Conservation (phyloP, 139 green algal species). For the Prasinococcaceae sp. region DNA sequence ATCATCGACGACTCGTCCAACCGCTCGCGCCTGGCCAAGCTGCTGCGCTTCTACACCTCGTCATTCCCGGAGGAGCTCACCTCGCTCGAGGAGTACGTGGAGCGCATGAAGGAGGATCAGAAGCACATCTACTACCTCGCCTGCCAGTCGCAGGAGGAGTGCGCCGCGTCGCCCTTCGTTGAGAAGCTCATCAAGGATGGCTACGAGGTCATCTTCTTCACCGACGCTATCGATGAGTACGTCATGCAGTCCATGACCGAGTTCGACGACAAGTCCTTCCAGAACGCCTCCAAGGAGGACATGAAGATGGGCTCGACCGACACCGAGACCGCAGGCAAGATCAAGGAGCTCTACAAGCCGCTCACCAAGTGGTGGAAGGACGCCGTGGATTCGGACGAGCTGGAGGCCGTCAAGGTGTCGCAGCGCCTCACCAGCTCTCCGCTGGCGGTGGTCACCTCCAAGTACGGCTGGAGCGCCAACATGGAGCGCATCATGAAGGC, state of each 20-base stretch:
- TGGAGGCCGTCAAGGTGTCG: slow-evolving; percentile 59
- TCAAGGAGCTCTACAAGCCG: slow-evolving; percentile 71
- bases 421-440: slow-evolving; percentile 67
- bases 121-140: slow-evolving; percentile 95
- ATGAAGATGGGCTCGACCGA: slow-evolving; percentile 78
- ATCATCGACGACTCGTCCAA: slow-evolving; percentile 91
- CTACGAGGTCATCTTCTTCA: slow-evolving; percentile 90
- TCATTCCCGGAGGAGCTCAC: slow-evolving; percentile 45
- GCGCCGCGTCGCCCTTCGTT: slow-evolving; percentile 52
- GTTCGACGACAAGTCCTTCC: slow-evolving; percentile 87
- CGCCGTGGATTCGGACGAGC: slow-evolving; percentile 34
- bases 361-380: slow-evolving; percentile 91
- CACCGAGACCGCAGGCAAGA: slow-evolving; percentile 55
- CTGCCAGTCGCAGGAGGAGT: slow-evolving; percentile 52
- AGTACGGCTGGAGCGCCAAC: slow-evolving; percentile 91
- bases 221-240: slow-evolving; percentile 94
- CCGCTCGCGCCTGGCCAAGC: slow-evolving; percentile 56
- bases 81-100: slow-evolving; percentile 74
- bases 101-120: slow-evolving; percentile 78
- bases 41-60: slow-evolving; percentile 55
- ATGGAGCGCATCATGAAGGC: slow-evolving; percentile 93
- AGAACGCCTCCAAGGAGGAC: slow-evolving; percentile 87
- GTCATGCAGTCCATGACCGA: slow-evolving; percentile 81
- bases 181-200: slow-evolving; percentile 45
- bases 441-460: slow-evolving; percentile 78